A percentile compares a stretch with the other conserved stretches of the same genome.
Evolutionary conservation across 106 monocot genomes (phyloP).

Genomic region (Dendrobium catenatum): DNA sequence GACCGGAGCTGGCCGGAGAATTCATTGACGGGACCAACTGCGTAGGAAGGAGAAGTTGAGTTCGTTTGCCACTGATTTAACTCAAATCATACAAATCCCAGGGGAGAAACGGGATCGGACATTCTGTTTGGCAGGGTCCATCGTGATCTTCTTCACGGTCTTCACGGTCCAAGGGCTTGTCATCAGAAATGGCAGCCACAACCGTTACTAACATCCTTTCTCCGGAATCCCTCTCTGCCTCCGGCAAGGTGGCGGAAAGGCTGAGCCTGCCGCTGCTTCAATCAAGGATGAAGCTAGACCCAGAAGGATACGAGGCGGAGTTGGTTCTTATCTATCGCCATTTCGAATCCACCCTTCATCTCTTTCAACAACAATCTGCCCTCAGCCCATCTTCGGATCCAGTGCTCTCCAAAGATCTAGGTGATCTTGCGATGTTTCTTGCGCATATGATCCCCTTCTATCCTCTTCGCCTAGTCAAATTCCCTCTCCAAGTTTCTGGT

Average conservation of each 20-base stretch:
- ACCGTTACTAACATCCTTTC: slow-evolving; percentile 18
- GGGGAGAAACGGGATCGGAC: too few relatives aligned
- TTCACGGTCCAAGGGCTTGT: neutral
- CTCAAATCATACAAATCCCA: too few relatives aligned
- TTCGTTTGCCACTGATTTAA: too few relatives aligned
- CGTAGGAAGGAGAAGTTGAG: too few relatives aligned
- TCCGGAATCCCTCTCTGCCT: slow-evolving; percentile 38
- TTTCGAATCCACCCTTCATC: slow-evolving; percentile 74
- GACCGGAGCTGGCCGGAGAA: too few relatives aligned
- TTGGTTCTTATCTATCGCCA: slow-evolving; percentile 56
- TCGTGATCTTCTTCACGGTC: neutral
- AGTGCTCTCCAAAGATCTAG: slow-evolving; percentile 57
- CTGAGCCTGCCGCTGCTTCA: slow-evolving; percentile 66
- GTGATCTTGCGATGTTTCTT: slow-evolving; percentile 71
- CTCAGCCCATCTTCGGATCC: slow-evolving; percentile 44
- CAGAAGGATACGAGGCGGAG: slow-evolving; percentile 71
- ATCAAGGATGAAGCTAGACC: slow-evolving; percentile 94
- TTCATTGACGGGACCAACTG: too few relatives aligned
- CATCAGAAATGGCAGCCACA: slow-evolving; percentile 8
- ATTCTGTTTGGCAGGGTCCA: too few relatives aligned
- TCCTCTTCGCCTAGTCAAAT: slow-evolving; percentile 29
- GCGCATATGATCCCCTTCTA: slow-evolving; percentile 86
- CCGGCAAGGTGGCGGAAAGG: slow-evolving; percentile 32
- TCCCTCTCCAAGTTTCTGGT: slow-evolving; percentile 48
- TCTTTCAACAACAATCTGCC: slow-evolving; percentile 58